These are phyloP conservation scores for Trichoderma sp. DNA, from an alignment of 2,329 filamentous ascomycete species.

Conservation along the genomic window DNA sequence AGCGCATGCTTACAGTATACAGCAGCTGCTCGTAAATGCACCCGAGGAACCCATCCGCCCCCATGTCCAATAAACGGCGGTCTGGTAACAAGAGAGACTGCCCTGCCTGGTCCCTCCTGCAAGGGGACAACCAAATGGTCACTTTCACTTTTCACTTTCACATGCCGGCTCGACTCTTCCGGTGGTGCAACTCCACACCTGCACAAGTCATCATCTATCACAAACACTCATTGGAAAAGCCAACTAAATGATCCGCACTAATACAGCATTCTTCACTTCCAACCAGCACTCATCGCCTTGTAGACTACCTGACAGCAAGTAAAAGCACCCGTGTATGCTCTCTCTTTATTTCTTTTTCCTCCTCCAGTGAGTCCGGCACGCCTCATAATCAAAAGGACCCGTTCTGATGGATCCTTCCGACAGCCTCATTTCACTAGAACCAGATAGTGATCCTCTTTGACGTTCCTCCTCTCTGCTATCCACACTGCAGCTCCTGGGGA, in stretches of 20 bases:
- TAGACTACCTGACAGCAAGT: neutral
- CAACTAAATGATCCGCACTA: neutral
- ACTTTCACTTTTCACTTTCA: neutral
- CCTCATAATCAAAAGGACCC: neutral
- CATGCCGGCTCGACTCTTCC: neutral
- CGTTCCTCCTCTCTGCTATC: neutral
- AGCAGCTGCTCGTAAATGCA: neutral
- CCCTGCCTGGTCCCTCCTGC: neutral
- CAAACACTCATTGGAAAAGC: neutral
- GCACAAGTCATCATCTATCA: neutral
- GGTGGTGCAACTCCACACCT: neutral
- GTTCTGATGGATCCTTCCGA: neutral
- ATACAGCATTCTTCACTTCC: neutral
- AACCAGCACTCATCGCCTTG: neutral
- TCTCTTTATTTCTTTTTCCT: neutral
- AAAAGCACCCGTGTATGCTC: neutral
- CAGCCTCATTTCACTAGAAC: constrained; percentile 1
- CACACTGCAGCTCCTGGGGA: too few species aligned
- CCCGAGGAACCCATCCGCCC: neutral
- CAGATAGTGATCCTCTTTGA: neutral
- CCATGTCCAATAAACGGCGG: neutral
- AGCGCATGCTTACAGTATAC: neutral
- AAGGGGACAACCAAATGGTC: neutral
- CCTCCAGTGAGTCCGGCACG: neutral
- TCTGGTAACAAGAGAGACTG: neutral